Conservation (phyloP, 768 basidiomycete genomes). For the Lactarius tabidus region DNA sequence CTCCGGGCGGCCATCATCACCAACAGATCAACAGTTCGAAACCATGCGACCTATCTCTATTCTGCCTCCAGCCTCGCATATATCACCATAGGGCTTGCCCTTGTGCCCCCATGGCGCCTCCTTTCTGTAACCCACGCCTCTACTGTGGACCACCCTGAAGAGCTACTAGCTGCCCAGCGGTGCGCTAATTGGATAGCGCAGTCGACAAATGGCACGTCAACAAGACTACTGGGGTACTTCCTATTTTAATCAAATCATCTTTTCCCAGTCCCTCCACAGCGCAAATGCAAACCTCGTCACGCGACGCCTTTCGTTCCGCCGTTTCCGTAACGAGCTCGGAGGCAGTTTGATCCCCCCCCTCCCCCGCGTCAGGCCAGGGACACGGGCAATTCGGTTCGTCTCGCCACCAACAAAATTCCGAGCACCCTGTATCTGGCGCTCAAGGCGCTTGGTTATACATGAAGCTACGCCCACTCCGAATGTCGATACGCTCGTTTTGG, state of each 20-base stretch:
- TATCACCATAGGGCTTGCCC: no score
- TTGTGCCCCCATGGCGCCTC: background rate
- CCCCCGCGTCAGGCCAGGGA: conserved; percentile 6
- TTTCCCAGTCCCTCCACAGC: conserved; percentile 6
- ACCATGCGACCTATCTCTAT: no score
- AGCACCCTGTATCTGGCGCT: conserved; percentile 16
- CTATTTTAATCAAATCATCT: conserved; percentile 5
- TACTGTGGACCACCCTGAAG: background rate
- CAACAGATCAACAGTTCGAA: no score
- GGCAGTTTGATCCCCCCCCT: conserved; percentile 8
- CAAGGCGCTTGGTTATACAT: conserved; percentile 31
- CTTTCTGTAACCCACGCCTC: background rate
- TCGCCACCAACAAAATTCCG: conserved; percentile 32
- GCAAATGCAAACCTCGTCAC: background rate
- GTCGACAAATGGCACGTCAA: conserved; percentile 9
- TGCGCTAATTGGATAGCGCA: background rate
- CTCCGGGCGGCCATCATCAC: no score
- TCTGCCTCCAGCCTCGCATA: no score
- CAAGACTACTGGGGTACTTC: conserved; percentile 1
- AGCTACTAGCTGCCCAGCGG: background rate
- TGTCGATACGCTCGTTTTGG: conserved; percentile 43
- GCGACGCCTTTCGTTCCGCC: background rate
- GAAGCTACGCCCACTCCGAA: conserved; percentile 40
- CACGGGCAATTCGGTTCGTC: conserved; percentile 22
- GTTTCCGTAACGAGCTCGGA: background rate